phyloP scores from a whole-genome alignment of 352 stramenopile genomes.

The Phytopythium delawarense region DNA sequence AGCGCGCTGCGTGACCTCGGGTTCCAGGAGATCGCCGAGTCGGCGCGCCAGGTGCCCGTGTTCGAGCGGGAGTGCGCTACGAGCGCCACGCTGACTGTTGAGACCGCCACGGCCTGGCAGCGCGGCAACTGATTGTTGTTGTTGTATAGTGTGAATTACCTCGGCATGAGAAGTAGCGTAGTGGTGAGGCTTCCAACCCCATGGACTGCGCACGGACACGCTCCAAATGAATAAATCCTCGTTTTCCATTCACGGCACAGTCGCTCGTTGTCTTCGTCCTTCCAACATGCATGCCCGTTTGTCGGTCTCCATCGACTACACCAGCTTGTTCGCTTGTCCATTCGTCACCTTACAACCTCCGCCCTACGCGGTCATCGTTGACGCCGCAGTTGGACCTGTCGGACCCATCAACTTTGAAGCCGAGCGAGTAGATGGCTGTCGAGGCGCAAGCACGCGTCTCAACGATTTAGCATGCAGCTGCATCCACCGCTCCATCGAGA shows the following conservation, averaged over 20 bases:
- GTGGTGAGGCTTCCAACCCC: background rate
- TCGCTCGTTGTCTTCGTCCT: background rate
- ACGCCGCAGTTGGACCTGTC: background rate
- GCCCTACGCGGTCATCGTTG: background rate
- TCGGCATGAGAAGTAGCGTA: background rate
- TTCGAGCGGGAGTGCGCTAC: slow-evolving; percentile 43
- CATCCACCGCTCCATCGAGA: slow-evolving; percentile 53
- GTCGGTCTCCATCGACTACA: too few relatives aligned
- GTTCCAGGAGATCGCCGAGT: slow-evolving; percentile 41
- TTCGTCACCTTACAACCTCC: background rate
- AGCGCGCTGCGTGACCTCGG: slow-evolving; percentile 23
- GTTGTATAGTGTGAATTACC: slow-evolving; percentile 1
- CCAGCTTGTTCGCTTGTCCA: background rate
- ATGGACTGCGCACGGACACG: background rate
- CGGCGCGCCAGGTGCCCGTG: slow-evolving; percentile 33
- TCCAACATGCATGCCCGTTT: background rate
- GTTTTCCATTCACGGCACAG: background rate
- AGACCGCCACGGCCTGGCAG: slow-evolving; percentile 49
- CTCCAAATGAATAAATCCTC: background rate
- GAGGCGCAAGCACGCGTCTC: slow-evolving; percentile 29
- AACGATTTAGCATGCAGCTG: slow-evolving; percentile 41
- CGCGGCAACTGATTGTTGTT: slow-evolving; percentile 19
- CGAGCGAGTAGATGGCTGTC: background rate
- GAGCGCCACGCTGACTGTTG: slow-evolving; percentile 42
- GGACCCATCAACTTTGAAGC: background rate